Base-by-base conservation (phyloP, 805 yeast genomes). In the Ogataea pilisensis region DNA sequence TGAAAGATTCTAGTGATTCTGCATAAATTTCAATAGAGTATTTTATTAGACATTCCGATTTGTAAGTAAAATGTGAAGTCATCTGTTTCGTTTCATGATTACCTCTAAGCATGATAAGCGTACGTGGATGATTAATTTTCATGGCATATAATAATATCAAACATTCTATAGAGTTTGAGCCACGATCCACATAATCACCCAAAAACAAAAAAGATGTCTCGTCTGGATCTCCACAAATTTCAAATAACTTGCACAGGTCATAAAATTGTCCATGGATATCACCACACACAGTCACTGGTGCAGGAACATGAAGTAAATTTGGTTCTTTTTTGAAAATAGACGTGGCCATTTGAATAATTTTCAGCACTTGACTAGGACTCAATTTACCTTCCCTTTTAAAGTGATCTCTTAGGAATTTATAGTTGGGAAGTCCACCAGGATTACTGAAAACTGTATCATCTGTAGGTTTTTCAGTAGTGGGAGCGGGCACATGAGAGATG, bases 101-200 rank as follows among this genome's bases (percentile, higher is more conserved):
- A 9, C 99, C 98, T 46, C 98, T 70, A 39, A 91, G 70, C 73
- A 91, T 69, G 78, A 83, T 85, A 51, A 91, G 76, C 4, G 85
- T 76, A 20, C 68, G 61, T 6, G 91, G 91, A 60, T 78, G 83
- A 55, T 77, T 82, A 54, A 89, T 68, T 61, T 91, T 91, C 56
- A 89, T 65, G 4, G 95, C 65, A 70, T 86, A 89, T 40, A 91
- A 63, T 51, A 85, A 82, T 31, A 91, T 60, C 35, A 85, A 64
- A 55, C 86, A 80, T 61, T 91, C 99, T 45, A 88, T 76, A 12
- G 96, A 85, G 57, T 85, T 90, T 18, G 85, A 78, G 3, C 99
- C 99, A 49, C 99, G 73, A 65, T 91, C 99, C 17, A 91, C 97
- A 58, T 90, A 91, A 64, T 91, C 98, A 13, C 98, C 97, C 41